phyloP scores from a whole-genome alignment of 768 basidiomycete species.

The Trametes cinnabarina region DNA sequence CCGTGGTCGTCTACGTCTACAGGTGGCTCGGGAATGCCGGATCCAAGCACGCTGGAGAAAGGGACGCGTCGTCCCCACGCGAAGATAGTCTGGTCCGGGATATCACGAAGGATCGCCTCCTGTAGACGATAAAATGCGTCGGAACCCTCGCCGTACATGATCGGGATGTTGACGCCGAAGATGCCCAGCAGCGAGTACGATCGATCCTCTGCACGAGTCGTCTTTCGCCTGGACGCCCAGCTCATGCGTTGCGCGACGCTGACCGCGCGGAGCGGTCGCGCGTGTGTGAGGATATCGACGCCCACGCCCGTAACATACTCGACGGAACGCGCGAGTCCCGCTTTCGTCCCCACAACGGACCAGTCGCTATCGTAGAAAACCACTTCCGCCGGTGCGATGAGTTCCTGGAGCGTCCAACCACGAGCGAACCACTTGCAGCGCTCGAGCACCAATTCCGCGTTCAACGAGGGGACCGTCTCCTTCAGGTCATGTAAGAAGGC shows the following conservation, averaged over 20 bases:
- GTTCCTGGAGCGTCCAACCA: slow-evolving; percentile 4
- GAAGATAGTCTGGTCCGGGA: neutral
- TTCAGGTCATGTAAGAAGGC: slow-evolving; percentile 3
- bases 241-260: neutral
- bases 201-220: neutral
- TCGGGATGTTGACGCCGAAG: slow-evolving; percentile 4
- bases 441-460: neutral
- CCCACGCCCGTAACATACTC: neutral
- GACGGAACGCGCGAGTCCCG: neutral
- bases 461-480: too few relatives aligned
- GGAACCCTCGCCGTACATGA: slow-evolving; percentile 1
- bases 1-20: too few relatives aligned
- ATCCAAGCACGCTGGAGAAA: too few relatives aligned
- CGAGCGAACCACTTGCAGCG: neutral
- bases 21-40: too few relatives aligned
- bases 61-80: too few relatives aligned
- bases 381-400: neutral
- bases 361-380: neutral
- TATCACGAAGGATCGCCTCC: slow-evolving; percentile 1
- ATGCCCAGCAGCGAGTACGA: slow-evolving; percentile 11
- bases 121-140: slow-evolving; percentile 4
- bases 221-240: slow-evolving; percentile 1
- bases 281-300: neutral
- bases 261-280: neutral
- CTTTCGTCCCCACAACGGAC: neutral